A percentile compares a stretch with the other conserved stretches of the same genome.
phyloP scores from a whole-genome alignment of 2,329 filamentous ascomycete species.

The Hypocreales sp. region DNA sequence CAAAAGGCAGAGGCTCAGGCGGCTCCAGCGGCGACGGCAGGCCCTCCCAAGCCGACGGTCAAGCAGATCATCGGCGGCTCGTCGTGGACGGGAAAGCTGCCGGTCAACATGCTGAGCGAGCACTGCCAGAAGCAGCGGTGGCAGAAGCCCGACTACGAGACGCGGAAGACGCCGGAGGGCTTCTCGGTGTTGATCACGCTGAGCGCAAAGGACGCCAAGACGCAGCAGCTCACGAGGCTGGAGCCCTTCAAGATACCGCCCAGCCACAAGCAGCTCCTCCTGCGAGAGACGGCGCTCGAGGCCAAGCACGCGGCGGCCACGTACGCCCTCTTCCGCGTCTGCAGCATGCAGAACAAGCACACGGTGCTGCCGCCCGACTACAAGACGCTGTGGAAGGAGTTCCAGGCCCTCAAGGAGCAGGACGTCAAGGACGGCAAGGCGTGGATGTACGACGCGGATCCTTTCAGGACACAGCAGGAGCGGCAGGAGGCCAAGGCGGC shows the following conservation, averaged over 20 bases:
- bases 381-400: slow-evolving; percentile 82
- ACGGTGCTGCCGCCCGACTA: slow-evolving; percentile 88
- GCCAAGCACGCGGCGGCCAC: slow-evolving; percentile 87
- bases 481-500: slow-evolving; percentile 62
- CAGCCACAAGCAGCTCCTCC: slow-evolving; percentile 59
- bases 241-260: slow-evolving; percentile 72
- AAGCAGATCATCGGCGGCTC: slow-evolving; percentile 83
- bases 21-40: slow-evolving; percentile 13
- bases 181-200: slow-evolving; percentile 73
- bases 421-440: slow-evolving; percentile 62
- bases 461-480: slow-evolving; percentile 69
- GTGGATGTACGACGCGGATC: slow-evolving; percentile 94
- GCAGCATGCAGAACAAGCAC: slow-evolving; percentile 90
- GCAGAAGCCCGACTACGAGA: slow-evolving; percentile 85
- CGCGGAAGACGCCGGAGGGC: slow-evolving; percentile 57
- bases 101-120: slow-evolving; percentile 84
- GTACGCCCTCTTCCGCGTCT: slow-evolving; percentile 80
- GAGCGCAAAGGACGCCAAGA: slow-evolving; percentile 63
- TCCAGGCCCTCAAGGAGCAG: slow-evolving; percentile 64
- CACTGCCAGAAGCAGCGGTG: slow-evolving; percentile 93
- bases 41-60: slow-evolving; percentile 43
- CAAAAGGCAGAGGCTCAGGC: slow-evolving; percentile 14
- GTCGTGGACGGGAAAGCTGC: slow-evolving; percentile 95
- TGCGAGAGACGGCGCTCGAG: slow-evolving; percentile 69
- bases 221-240: slow-evolving; percentile 56